Evolutionary conservation across 2,329 filamentous ascomycete genomes (phyloP).

Genomic region (Orbilia oligospora): DNA sequence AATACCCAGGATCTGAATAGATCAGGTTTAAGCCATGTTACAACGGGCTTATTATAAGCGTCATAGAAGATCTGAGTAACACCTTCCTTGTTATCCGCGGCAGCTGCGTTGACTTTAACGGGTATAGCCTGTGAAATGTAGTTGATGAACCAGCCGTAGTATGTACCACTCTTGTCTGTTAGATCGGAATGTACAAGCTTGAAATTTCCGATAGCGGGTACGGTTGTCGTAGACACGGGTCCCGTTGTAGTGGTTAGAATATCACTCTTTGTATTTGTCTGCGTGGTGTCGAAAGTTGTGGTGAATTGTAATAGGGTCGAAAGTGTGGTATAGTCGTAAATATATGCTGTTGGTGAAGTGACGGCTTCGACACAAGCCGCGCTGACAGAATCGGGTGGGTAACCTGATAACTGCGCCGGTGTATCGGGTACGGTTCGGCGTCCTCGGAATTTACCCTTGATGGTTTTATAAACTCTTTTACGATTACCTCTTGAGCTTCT

Average conservation of each 20-base stretch:
- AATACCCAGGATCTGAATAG: not conserved
- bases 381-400: not conserved
- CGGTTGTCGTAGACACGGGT: not conserved
- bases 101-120: not conserved
- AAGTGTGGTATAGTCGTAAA: not conserved
- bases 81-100: not conserved
- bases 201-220: not conserved
- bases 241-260: not conserved
- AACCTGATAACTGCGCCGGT: not conserved
- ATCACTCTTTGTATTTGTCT: not conserved
- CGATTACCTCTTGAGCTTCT: not conserved
- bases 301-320: not conserved
- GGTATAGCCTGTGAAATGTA: not conserved
- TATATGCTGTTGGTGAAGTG: conserved; percentile 5
- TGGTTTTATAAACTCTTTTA: not conserved
- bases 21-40: not conserved
- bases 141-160: not conserved
- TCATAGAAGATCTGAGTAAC: not conserved
- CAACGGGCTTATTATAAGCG: not conserved
- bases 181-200: not conserved
- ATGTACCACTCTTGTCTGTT: not conserved
- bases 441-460: not conserved
- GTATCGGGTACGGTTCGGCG: not conserved
- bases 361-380: not conserved
- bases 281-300: not conserved